Evolutionary conservation across 2,329 filamentous ascomycete species (phyloP).

Genomic region (Talaromyces rugulosus): DNA sequence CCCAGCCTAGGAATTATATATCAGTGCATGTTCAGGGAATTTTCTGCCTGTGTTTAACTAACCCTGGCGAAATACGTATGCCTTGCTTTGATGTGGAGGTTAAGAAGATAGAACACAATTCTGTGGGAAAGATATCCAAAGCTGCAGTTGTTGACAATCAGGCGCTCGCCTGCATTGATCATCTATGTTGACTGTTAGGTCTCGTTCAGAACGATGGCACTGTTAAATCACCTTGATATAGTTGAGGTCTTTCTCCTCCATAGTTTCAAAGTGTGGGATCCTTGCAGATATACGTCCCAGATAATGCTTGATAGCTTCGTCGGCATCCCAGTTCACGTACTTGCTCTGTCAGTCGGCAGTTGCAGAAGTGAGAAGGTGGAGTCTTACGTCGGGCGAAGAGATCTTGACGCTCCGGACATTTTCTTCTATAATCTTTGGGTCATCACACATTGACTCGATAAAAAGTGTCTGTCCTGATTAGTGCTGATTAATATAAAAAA

Average conservation of each 20-base stretch:
- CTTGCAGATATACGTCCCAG: conserved; percentile 83
- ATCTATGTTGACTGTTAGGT: conserved; percentile 49
- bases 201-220: background rate
- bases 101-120: conserved; percentile 97
- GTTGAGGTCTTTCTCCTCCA: conserved; percentile 89
- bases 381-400: conserved; percentile 82
- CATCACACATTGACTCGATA: conserved; percentile 92
- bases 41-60: conserved; percentile 14
- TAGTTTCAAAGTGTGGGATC: conserved; percentile 94
- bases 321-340: conserved; percentile 87
- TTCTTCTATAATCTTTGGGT: conserved; percentile 89
- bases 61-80: conserved; percentile 87
- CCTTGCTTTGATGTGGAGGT: conserved; percentile 91
- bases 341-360: conserved; percentile 29
- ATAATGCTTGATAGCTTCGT: conserved; percentile 90
- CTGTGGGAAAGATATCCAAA: conserved; percentile 96
- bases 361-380: background rate
- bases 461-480: conserved; percentile 70
- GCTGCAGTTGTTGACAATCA: conserved; percentile 94
- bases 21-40: background rate
- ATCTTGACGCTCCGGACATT: conserved; percentile 98
- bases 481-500: background rate
- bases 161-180: conserved; percentile 92
- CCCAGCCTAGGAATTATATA: conserved; percentile 53
- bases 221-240: conserved; percentile 71